Evolutionary conservation across 441 rosid genomes (phyloP).

Genomic region (Viola pubescens): DNA sequence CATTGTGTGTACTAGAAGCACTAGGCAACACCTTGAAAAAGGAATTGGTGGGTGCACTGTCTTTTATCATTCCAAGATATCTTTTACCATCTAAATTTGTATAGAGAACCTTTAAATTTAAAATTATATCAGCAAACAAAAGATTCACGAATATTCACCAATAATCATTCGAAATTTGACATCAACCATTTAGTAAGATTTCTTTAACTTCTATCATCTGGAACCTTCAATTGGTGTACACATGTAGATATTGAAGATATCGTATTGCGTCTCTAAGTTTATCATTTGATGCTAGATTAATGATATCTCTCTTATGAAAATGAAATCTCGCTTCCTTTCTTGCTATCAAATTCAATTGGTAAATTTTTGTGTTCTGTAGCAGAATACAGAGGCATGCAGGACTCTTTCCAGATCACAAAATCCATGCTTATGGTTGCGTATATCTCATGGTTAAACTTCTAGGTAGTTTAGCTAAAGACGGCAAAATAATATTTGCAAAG

Average conservation of each 20-base stretch:
- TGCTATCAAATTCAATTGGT: constrained; percentile 2
- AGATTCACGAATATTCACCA: constrained; percentile 55
- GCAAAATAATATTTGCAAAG: neutral
- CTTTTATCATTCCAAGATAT: neutral
- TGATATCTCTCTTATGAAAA: constrained; percentile 66
- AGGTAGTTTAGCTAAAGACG: no score
- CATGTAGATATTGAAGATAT: constrained; percentile 14
- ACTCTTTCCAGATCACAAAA: constrained; percentile 62
- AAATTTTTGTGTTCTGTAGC: constrained; percentile 22
- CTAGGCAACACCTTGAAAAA: no score
- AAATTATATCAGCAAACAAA: constrained; percentile 58
- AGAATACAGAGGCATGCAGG: constrained; percentile 72
- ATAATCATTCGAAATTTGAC: constrained; percentile 37
- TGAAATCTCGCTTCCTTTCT: constrained; percentile 62
- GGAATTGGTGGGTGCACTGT: no score
- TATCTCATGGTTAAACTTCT: neutral
- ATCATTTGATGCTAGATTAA: constrained; percentile 45
- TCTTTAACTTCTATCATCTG: constrained; percentile 38
- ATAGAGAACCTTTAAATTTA: constrained; percentile 33
- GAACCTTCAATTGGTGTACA: neutral
- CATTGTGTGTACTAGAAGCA: no score
- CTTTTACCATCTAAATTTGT: neutral
- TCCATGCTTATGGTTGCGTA: constrained; percentile 70
- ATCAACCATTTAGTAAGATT: constrained; percentile 55
- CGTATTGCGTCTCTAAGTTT: constrained; percentile 17